Evolutionary conservation across 2,329 filamentous ascomycete species (phyloP), one percentile per base, ranked within the genome.

Genomic region (Piedraia hortae): DNA sequence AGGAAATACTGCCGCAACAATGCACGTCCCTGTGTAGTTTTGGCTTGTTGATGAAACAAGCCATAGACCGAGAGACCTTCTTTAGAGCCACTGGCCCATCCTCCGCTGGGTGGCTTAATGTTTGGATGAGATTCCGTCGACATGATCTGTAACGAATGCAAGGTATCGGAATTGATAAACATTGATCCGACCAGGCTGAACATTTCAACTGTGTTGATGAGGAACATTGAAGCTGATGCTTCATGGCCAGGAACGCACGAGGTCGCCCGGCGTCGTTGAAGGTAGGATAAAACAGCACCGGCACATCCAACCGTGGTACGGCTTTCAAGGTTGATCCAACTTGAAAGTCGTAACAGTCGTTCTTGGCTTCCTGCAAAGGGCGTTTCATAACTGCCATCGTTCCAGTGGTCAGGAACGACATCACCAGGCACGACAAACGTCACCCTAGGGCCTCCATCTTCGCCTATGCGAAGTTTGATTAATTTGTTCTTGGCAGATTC

Each of bases 21-120:
- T 12, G 50, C 38, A 33, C 64, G 75, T 1, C 85, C 85, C 40
- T 91, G 78, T 1, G 71, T 58, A 3, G 78, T 91, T 24, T 59
- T 59, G 12, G 71, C 65, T 14, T 85, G 50, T 24, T 63, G 54
- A 26, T 70, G 63, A 28, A 91, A 88, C 0, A 93, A 49, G 0
- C 74, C 80, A 41, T 72, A 90, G 1, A 90, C 48, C 0, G 75
- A 93, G 1, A 85, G 53, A 9, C 64, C 71, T 46, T 89, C 78
- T 41, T 82, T 90, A 1, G 60, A 58, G 10, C 60, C 66, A 14
- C 34, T 31, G 5, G 35, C 34, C 1, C 58, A 62, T 12, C 51
- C 56, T 14, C 54, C 53, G 15, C 15, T 22, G 4, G 55, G 59
- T 3, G 65, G 62, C 0, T 71, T 72, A 45, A 71, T 68, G 36